Percentiles rank a stretch among this genome's conserved stretches.
Evolutionary conservation across 805 yeast species (phyloP).

Genomic region (Hanseniaspora vineae): DNA sequence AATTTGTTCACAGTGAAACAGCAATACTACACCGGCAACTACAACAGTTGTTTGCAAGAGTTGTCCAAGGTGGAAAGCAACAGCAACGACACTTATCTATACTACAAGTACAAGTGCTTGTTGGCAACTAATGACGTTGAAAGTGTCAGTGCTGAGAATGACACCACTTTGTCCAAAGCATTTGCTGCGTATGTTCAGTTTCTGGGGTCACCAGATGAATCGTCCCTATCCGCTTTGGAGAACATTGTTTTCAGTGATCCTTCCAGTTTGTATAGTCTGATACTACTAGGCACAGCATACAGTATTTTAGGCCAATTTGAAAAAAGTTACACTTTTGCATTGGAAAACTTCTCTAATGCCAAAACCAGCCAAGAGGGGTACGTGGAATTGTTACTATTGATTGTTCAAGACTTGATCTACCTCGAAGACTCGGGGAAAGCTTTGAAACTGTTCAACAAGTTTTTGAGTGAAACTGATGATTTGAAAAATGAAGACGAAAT

Average conservation of each 20-base stretch:
- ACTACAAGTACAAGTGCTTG: constrained; percentile 25
- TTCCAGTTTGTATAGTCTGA: constrained; percentile 13
- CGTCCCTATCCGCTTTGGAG: constrained; percentile 8
- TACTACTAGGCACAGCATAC: constrained; percentile 18
- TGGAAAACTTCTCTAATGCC: constrained; percentile 8
- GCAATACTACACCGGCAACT: constrained; percentile 50
- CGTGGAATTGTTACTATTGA: constrained; percentile 7
- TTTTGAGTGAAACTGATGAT: constrained; percentile 25
- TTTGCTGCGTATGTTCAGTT: constrained; percentile 18
- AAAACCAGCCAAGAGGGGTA: constrained; percentile 6
- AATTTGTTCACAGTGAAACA: constrained; percentile 43
- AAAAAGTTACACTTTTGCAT: constrained; percentile 22
- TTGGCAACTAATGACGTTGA: constrained; percentile 18
- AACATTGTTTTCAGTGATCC: constrained; percentile 12
- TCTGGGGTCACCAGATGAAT: constrained; percentile 11
- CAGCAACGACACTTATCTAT: constrained; percentile 16
- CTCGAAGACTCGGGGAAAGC: constrained; percentile 5
- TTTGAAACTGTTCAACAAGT: constrained; percentile 5
- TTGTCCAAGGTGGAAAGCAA: constrained; percentile 28
- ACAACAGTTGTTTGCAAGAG: constrained; percentile 30
- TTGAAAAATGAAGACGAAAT: constrained; percentile 49
- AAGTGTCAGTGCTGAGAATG: constrained; percentile 5
- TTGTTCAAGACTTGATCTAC: constrained; percentile 7
- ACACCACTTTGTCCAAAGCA: constrained; percentile 18
- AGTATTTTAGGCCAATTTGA: constrained; percentile 18